Base-by-base conservation (phyloP, 2,329 filamentous ascomycete genomes). In the Orbilia quercus region DNA sequence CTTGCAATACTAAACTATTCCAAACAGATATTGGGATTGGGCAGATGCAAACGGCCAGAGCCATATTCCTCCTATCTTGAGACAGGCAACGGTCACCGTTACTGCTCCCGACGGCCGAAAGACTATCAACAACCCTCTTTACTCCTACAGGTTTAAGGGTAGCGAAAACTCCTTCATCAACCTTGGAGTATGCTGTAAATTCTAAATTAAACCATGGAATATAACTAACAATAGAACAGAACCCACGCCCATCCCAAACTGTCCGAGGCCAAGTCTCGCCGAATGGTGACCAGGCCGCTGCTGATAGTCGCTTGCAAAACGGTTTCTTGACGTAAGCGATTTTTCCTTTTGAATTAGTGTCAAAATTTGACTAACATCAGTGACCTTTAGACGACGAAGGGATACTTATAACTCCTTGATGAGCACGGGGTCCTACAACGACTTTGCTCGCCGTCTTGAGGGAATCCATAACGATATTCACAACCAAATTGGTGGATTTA, bases 381-480 rank as follows among this genome's bases (percentile, higher is more conserved):
- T 9, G 51, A 20, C 18, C 28, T 1, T 48, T 2, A 72, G 67
- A 42, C 60, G 67, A 48, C 75, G 76, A 28, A 71, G 75, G 22
- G 73, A 74, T 20, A 75, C 75, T 18, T 77, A 73, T 53, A 76
- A 76, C 50, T 64, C 77, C 14, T 73, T 77, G n/a, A 72, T 64
- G 55, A 57, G 74, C 23, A 51, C 53, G 12, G 40, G 34, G 16
- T 64, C 38, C 34, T 77, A 76, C 53, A 62, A 73, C 44, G 58
- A 7, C 34, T 77, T 75, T 58, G 73, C 70, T 20, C 75, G 60
- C 38, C 70, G 63, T 40, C 57, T 75, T 18, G 77, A 78, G 60
- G 69, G 69, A 22, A 76, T 78, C 36, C 78, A 78, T 51, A 76
- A 78, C 51, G 59, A 75, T 3, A 63, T 78, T 7, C 75, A 79